Evolutionary conservation across 2,329 filamentous ascomycete genomes (phyloP).

Genomic region (Pestalotiopsis sp.): DNA sequence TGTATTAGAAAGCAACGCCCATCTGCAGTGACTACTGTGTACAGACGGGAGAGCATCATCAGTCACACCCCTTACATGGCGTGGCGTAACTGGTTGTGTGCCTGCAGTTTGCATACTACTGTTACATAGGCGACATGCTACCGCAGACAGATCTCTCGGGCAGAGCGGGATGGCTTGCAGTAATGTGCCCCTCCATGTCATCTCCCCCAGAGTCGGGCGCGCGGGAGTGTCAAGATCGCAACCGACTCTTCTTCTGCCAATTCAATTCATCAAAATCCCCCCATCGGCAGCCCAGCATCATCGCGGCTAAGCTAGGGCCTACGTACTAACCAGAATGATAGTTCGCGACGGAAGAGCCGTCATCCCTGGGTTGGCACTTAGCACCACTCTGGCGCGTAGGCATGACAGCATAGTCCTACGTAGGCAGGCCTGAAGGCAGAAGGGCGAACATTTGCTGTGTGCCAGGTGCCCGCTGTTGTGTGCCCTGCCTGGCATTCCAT

Average conservation of each 20-base stretch:
- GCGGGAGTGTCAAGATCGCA: conserved; percentile 1
- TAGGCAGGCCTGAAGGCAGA: neutral
- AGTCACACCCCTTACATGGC: neutral
- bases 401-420: neutral
- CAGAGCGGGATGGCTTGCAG: conserved; percentile 3
- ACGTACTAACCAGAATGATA: neutral
- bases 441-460: neutral
- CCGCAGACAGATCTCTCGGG: neutral
- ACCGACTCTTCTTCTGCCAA: too few species aligned
- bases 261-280: neutral
- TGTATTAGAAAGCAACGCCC: neutral
- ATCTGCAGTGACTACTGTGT: neutral
- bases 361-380: neutral
- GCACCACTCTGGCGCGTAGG: neutral
- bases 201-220: conserved; percentile 7
- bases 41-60: neutral
- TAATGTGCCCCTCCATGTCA: neutral
- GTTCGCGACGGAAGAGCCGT: neutral
- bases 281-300: neutral
- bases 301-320: neutral
- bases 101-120: neutral
- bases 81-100: neutral
- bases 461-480: neutral
- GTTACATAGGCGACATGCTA: neutral
- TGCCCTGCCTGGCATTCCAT: neutral